Evolutionary conservation across 768 basidiomycete species (phyloP), one percentile per base, ranked within the genome.

Genomic region (Trametopsis cervina): DNA sequence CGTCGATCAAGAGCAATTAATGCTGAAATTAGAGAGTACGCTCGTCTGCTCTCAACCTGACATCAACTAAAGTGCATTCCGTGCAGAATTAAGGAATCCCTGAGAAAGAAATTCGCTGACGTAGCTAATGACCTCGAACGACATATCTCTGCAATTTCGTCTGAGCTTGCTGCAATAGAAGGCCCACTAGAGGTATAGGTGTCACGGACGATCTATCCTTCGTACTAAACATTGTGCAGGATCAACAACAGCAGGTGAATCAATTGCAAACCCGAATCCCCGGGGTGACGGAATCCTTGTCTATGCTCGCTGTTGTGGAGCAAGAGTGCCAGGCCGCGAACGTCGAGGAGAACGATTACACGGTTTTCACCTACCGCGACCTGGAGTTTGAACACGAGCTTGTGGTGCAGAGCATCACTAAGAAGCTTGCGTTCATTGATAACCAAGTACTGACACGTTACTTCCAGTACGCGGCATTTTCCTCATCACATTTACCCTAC

Each of bases 261-360:
- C 62, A 73, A 40, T 78, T 93, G 46, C 79, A 87, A 57, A 76
- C 73, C 1, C 78, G 80, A 50, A 70, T 95, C 58, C 80, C 86
- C 0, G 67, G 73, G 0, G 70, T 97, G 25, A 73, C 80, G 4
- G 75, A 81, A 9, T 67, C 73, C 0, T 63, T 90, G 25, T 66
- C 64, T 11, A 55, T 47, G 2, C 81, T 95, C 9, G 70, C 69
- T 0, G 69, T 63, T 0, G 83, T 83, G 0, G 90, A 97, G 57
- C 71, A 73, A 1, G 86, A 85, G 45, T 96, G 94, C 65, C 67
- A 67, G 3, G 78, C 80, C 5, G 94, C 93, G 9, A 96, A 98
- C 52, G 85, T 97, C 4, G 95, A 98, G 59, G 94, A 96, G 65
- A 97, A 96, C 61, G 95, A 98, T 62, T 89, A 94, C 63, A 95